Conservation (phyloP, 345 rosid genomes). For the Euphorbia peplus region DNA sequence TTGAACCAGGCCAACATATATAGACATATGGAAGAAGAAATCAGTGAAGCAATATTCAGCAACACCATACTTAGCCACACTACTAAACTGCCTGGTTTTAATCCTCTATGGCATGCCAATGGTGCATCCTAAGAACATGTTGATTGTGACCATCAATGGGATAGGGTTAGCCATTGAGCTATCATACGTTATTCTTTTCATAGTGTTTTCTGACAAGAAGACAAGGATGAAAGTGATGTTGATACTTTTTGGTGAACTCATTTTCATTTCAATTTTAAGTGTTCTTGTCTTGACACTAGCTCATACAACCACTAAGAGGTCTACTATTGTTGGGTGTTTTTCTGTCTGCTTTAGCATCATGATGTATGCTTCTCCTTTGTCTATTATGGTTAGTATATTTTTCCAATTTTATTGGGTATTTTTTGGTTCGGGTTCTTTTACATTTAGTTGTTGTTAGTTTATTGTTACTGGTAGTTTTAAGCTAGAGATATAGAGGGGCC, state of each 20-base stretch:
- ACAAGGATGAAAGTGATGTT: constrained; percentile 37
- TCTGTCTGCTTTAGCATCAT: constrained; percentile 56
- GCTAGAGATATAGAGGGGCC: no score
- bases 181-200: constrained; percentile 43
- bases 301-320: constrained; percentile 41
- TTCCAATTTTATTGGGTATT: no score
- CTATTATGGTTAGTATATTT: constrained; percentile 76
- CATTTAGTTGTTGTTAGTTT: no score
- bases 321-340: constrained; percentile 53
- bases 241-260: constrained; percentile 33
- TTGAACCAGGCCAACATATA: constrained; percentile 68
- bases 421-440: no score
- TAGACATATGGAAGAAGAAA: constrained; percentile 57
- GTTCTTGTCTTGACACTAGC: constrained; percentile 45
- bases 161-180: constrained; percentile 60
- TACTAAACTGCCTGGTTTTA: constrained; percentile 78
- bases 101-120: constrained; percentile 73
- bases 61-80: constrained; percentile 67
- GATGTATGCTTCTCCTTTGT: constrained; percentile 89
- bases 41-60: constrained; percentile 77
- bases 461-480: no score
- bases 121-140: constrained; percentile 60
- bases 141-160: constrained; percentile 72
- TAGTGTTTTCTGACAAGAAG: constrained; percentile 37
- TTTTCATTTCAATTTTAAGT: constrained; percentile 31